phyloP scores from a whole-genome alignment of 1,284 basidiomycete genomes.

The Mycena sp. region DNA sequence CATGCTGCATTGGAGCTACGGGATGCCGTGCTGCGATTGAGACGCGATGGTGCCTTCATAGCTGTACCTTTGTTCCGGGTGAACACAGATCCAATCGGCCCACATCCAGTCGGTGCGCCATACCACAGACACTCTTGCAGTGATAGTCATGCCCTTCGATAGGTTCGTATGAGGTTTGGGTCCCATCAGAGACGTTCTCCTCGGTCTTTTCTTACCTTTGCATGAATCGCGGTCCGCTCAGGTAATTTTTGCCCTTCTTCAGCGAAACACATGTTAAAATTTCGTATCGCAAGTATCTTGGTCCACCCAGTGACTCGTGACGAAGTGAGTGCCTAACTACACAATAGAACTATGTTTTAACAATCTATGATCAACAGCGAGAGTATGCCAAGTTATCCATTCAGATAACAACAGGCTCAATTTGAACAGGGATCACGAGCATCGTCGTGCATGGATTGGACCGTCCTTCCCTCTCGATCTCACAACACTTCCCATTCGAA shows the following conservation, averaged over 20 bases:
- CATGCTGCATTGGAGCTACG: slow-evolving; percentile 72
- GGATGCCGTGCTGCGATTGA: slow-evolving; percentile 73
- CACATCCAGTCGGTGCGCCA: slow-evolving; percentile 75
- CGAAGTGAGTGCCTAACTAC: slow-evolving; percentile 49
- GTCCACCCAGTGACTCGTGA: slow-evolving; percentile 78
- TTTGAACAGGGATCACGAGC: slow-evolving; percentile 64
- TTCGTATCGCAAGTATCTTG: slow-evolving; percentile 56
- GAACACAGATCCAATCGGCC: slow-evolving; percentile 73
- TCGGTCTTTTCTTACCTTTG: slow-evolving; percentile 79
- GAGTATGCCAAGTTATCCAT: slow-evolving; percentile 15
- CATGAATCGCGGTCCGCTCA: slow-evolving; percentile 70
- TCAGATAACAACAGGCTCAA: slow-evolving; percentile 7
- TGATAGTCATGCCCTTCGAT: neutral
- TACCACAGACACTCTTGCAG: neutral
- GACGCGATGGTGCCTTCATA: slow-evolving; percentile 78
- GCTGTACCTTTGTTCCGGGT: slow-evolving; percentile 79
- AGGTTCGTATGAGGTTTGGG: slow-evolving; percentile 86
- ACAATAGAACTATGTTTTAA: neutral
- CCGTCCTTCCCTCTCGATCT: slow-evolving; percentile 73
- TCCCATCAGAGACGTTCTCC: slow-evolving; percentile 73
- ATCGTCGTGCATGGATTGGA: slow-evolving; percentile 76
- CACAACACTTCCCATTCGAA: slow-evolving; percentile 57
- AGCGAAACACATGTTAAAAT: neutral
- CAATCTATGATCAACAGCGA: slow-evolving; percentile 37
- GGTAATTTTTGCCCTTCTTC: slow-evolving; percentile 50